A percentile compares a stretch with the other conserved stretches of the same genome.
phyloP scores from a whole-genome alignment of 768 basidiomycete species.

The Rhizopogon vinicolor region DNA sequence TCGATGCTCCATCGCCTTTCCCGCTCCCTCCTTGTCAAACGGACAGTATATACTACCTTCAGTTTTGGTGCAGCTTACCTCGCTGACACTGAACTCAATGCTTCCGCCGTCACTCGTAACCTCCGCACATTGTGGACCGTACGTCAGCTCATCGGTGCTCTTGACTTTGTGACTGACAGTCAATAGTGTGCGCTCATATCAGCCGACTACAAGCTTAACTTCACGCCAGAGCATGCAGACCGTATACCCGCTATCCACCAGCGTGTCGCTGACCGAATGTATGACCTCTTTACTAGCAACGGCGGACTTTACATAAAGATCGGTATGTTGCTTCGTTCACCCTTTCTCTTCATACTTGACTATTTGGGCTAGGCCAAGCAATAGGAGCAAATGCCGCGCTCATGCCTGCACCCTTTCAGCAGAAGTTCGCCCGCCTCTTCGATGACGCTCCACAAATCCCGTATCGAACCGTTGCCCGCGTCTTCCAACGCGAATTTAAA shows the following conservation, averaged over 20 bases:
- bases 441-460: conserved; percentile 87
- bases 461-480: conserved; percentile 59
- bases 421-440: conserved; percentile 78
- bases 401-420: conserved; percentile 78
- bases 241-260: conserved; percentile 79
- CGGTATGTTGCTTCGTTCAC: conserved; percentile 33
- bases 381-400: conserved; percentile 84
- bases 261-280: conserved; percentile 76
- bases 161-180: conserved; percentile 1
- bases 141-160: conserved; percentile 6
- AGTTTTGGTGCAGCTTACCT: conserved; percentile 30
- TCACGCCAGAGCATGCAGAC: conserved; percentile 65
- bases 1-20: not conserved
- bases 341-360: not conserved
- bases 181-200: conserved; percentile 66
- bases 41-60: conserved; percentile 18
- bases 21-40: conserved; percentile 8
- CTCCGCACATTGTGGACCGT: conserved; percentile 47
- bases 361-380: conserved; percentile 50
- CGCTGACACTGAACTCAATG: conserved; percentile 41
- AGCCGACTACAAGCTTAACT: conserved; percentile 86
- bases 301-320: conserved; percentile 87
- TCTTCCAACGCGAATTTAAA: conserved; percentile 69
- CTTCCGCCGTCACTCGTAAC: conserved; percentile 44
- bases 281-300: conserved; percentile 73